A percentile compares a stretch with the other conserved stretches of the same genome.
Conservation (phyloP, 805 yeast species). For the Martiniozyma abietophila region DNA sequence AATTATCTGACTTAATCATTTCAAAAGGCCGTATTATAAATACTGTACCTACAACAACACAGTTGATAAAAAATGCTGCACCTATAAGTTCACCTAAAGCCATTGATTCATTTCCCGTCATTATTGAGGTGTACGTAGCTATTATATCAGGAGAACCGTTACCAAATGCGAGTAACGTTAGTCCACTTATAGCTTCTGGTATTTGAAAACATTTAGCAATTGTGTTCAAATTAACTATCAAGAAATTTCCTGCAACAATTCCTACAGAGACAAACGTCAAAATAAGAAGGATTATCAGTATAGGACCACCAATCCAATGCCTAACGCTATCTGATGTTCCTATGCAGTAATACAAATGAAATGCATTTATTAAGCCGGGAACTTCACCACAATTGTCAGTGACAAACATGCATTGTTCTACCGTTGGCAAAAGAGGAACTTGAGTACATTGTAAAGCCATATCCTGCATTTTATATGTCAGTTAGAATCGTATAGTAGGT, state of each 20-base stretch:
- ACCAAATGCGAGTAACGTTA: conserved; percentile 84
- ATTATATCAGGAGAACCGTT: conserved; percentile 90
- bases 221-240: conserved; percentile 73
- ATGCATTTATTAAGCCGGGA: conserved; percentile 23
- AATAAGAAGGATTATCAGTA: conserved; percentile 16
- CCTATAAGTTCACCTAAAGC: conserved; percentile 92
- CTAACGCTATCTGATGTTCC: conserved; percentile 9
- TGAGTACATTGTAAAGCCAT: conserved; percentile 7
- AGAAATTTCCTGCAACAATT: conserved; percentile 69
- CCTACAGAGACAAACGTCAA: conserved; percentile 61
- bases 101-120: conserved; percentile 53
- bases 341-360: conserved; percentile 25
- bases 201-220: conserved; percentile 55
- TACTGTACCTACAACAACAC: conserved; percentile 75
- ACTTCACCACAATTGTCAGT: conserved; percentile 21
- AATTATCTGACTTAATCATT: conserved; percentile 28
- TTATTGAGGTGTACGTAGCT: conserved; percentile 75
- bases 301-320: conserved; percentile 17
- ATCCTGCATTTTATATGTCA: too few species aligned
- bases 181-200: conserved; percentile 78
- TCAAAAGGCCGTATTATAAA: conserved; percentile 58
- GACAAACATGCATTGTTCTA: conserved; percentile 25
- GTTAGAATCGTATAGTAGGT: too few species aligned
- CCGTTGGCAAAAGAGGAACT: conserved; percentile 8
- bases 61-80: conserved; percentile 73